A percentile compares a stretch with the other conserved stretches of the same genome.
Evolutionary conservation across 2,329 filamentous ascomycete genomes (phyloP).

Genomic region (Botrytis medusae): DNA sequence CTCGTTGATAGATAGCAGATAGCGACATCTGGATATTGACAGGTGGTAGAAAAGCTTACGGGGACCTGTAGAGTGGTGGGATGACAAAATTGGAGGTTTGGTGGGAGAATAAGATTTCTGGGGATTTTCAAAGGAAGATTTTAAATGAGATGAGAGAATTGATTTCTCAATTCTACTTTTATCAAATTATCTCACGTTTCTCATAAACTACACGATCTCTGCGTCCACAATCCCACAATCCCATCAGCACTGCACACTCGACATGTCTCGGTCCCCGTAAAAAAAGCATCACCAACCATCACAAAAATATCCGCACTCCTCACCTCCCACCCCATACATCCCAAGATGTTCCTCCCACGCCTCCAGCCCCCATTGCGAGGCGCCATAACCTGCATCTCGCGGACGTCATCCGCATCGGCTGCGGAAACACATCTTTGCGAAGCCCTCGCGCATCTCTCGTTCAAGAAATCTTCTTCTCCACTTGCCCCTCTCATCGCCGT

Average conservation of each 20-base stretch:
- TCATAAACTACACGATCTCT: background rate
- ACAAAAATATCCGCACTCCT: slow-evolving; percentile 13
- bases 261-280: slow-evolving; percentile 6
- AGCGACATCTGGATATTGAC: slow-evolving; percentile 19
- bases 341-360: slow-evolving; percentile 46
- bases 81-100: slow-evolving; percentile 11
- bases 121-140: background rate
- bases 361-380: slow-evolving; percentile 47
- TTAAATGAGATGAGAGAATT: too few relatives aligned
- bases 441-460: slow-evolving; percentile 35
- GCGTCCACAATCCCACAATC: background rate
- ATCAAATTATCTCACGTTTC: background rate
- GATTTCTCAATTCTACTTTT: background rate
- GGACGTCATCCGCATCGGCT: slow-evolving; percentile 20
- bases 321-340: background rate
- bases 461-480: slow-evolving; percentile 23
- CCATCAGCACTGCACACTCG: background rate
- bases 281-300: slow-evolving; percentile 9
- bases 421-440: slow-evolving; percentile 35
- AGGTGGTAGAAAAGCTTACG: slow-evolving; percentile 21
- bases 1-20: background rate
- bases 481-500: slow-evolving; percentile 31
- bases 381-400: slow-evolving; percentile 39
- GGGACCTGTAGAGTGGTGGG: background rate
- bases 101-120: background rate